Base-by-base conservation (phyloP, 169 alveolate species). In the Plasmodium cynomolgi region DNA sequence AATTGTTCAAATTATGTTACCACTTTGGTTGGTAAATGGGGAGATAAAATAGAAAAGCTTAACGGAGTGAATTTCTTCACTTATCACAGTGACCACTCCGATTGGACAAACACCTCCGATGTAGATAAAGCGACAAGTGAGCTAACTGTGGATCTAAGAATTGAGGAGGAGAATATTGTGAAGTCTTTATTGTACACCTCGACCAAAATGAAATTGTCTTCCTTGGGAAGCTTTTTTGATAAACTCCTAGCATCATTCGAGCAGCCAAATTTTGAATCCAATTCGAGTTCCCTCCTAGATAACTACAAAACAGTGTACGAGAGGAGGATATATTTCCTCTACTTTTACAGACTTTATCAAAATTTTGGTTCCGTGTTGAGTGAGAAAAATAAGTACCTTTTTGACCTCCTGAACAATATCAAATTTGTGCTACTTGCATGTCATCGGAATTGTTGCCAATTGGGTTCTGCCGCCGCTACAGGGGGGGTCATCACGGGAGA, bases 131-230 rank as follows among this genome's bases (percentile, higher is more conserved):
- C 74, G 54, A 7, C 23, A 72, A 56, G 68, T 17, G 29, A 26
- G 9, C 71, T 86, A 77, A 23, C 47, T 17, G 86, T 86, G 29
- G 93, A 86, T 86, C 20, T 86, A 31, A 50, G 93, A 26, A 50
- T 79, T n/a, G 93, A 86, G 81, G 93, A 86, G 68, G 86, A 86
- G 41, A 86, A 86, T 56, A 77, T 86, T 15, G 88, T 86, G 31
- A 86, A 84, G n/a, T 29, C 93, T 34, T 77, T 86, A 54, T 15
- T 86, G 26, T 86, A 86, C 71, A 86, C 88, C 37, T 86, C 88
- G 0, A 47, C 93, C 62, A 86, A 86, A 50, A 23, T 86, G 62
- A 86, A 86, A 77, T 11, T 86, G 15, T 33, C 81, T 6, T 86
- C 86, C 33, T 75, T 86, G 72, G 81, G 58, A 75, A 77, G 50